Base-by-base conservation (phyloP, 2,329 filamentous ascomycete genomes). In the Ascochyta fabae region DNA sequence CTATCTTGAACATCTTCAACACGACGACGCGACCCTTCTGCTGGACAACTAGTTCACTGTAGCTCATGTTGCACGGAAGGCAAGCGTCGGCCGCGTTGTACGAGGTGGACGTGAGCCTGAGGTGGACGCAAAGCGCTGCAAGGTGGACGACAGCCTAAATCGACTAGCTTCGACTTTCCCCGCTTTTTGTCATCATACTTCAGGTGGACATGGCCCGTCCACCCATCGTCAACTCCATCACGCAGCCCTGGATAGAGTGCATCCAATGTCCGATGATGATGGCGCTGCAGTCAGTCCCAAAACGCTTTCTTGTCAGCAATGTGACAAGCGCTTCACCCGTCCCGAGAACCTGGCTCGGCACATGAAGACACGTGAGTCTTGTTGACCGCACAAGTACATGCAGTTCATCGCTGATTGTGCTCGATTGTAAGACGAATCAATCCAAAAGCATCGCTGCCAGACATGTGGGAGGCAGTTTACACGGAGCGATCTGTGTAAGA, bases 261-360 rank as follows among this genome's bases (percentile, higher is more conserved):
- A n/a, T 23, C 19, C 39, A 13, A 48, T 48, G 46, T 26, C 27
- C 27, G 36, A 41, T 26, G 19, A 33, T 6, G 29, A 29, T 23
- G 26, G 19, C 10, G 7, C 19, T 3, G 36, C 46, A 16, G 13
- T 10, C 26, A 38, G 22, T 27, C 4, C 34, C 1, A 46, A 31
- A 36, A 6, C 42, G 1, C 41, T 56, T 7, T 26, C 48, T 13
- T 56, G 53, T 31, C 27, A 42, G 36, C 53, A 47, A 29, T 56
- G 53, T 16, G 26, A 50, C 8, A 48, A 48, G 16, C 29, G 29
- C 26, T 56, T 56, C 15, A 56, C 53, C 7, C 46, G 53, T 22
- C 47, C 53, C 8, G 53, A 56, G 23, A 56, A 56, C 15, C 33
- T 56, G n/a, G 46, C 53, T 8, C 46, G 53, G 7, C 53, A 56